phyloP scores from a whole-genome alignment of 352 stramenopile species.

The Lagenidium sp. region DNA sequence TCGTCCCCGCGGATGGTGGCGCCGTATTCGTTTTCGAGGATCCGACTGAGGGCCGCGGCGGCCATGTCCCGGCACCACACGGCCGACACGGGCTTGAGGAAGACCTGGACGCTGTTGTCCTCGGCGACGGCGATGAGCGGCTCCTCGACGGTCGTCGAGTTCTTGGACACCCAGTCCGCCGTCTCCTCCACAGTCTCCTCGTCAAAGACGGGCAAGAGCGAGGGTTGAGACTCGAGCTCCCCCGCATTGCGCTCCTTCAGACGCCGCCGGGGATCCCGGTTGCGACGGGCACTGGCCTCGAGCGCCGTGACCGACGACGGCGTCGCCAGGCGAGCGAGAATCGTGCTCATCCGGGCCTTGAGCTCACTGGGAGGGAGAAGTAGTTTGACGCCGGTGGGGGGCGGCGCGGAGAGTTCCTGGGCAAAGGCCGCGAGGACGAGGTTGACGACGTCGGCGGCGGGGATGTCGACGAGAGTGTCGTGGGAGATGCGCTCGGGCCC shows the following conservation, averaged over 20 bases:
- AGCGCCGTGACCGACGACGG: slow-evolving; percentile 73
- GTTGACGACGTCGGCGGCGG: slow-evolving; percentile 54
- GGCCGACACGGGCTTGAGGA: slow-evolving; percentile 45
- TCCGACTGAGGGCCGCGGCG: slow-evolving; percentile 44
- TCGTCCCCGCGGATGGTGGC: slow-evolving; percentile 57
- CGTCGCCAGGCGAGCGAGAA: slow-evolving; percentile 55
- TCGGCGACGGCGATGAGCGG: slow-evolving; percentile 68
- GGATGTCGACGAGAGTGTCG: slow-evolving; percentile 71
- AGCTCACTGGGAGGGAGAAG: slow-evolving; percentile 63
- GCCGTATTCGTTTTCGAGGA: slow-evolving; percentile 72
- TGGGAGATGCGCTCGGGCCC: slow-evolving; percentile 26
- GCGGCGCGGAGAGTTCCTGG: slow-evolving; percentile 37
- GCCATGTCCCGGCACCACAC: slow-evolving; percentile 74
- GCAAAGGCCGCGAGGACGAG: slow-evolving; percentile 64
- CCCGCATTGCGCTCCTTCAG: slow-evolving; percentile 7
- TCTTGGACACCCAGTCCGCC: slow-evolving; percentile 74
- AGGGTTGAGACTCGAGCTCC: slow-evolving; percentile 28
- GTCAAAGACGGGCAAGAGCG: slow-evolving; percentile 64
- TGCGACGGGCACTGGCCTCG: slow-evolving; percentile 54
- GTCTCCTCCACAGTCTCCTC: slow-evolving; percentile 48
- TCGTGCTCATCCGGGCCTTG: slow-evolving; percentile 48
- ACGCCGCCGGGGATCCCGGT: slow-evolving; percentile 50
- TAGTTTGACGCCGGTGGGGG: slow-evolving; percentile 41
- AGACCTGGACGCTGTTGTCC: slow-evolving; percentile 68
- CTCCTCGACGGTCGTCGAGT: slow-evolving; percentile 69